Evolutionary conservation across 2,329 filamentous ascomycete species (phyloP).

Genomic region (Colletotrichum acutatum): DNA sequence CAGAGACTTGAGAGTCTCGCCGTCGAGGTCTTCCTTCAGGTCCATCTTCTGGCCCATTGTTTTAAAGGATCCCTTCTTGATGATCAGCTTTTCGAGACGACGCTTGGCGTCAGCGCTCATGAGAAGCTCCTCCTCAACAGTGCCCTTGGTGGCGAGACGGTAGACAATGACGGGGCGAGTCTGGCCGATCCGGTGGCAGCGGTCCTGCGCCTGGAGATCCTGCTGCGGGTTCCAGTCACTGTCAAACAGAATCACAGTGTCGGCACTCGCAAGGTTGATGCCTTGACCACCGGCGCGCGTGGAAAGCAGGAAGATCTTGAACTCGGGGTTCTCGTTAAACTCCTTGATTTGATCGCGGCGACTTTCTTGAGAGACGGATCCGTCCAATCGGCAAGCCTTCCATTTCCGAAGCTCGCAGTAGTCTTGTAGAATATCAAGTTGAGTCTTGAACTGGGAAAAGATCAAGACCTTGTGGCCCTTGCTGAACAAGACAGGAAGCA

Average conservation of each 20-base stretch:
- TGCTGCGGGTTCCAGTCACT: conserved; percentile 96
- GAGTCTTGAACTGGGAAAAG: conserved; percentile 96
- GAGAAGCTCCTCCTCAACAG: conserved; percentile 88
- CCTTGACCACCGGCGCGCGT: conserved; percentile 94
- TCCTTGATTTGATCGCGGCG: conserved; percentile 76
- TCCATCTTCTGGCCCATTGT: conserved; percentile 72
- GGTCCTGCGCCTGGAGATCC: conserved; percentile 95
- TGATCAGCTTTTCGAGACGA: conserved; percentile 91
- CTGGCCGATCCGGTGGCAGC: conserved; percentile 94
- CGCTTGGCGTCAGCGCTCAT: conserved; percentile 92
- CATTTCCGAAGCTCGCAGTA: conserved; percentile 87
- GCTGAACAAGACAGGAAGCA: conserved; percentile 80
- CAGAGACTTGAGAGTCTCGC: conserved; percentile 70
- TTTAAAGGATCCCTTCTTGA: conserved; percentile 89
- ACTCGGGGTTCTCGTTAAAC: conserved; percentile 74
- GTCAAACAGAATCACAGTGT: conserved; percentile 94
- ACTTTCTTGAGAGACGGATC: conserved; percentile 80
- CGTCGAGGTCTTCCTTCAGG: conserved; percentile 64
- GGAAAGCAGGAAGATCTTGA: conserved; percentile 85
- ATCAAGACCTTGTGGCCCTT: conserved; percentile 91
- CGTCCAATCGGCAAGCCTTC: conserved; percentile 91
- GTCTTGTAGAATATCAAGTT: conserved; percentile 89
- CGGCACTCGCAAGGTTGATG: conserved; percentile 91
- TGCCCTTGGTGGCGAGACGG: conserved; percentile 90
- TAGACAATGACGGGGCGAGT: conserved; percentile 93